A percentile compares a stretch with the other conserved stretches of the same genome.
These are phyloP conservation scores for Colletotrichum zoysiae DNA, from an alignment of 2,329 filamentous ascomycete genomes.

Conservation along the genomic window DNA sequence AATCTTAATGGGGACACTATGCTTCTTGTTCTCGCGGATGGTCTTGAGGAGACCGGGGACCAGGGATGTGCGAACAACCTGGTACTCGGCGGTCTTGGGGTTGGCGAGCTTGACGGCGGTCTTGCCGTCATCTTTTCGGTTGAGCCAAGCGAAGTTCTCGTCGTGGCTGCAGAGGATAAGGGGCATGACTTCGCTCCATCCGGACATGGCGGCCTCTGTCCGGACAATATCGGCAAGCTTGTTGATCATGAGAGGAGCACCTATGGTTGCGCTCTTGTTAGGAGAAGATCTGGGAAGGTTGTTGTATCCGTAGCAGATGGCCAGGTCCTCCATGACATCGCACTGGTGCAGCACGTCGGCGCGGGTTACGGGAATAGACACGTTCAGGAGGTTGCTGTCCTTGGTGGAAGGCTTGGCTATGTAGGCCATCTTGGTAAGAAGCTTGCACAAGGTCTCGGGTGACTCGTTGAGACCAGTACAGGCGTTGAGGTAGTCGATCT, in stretches of 20 bases:
- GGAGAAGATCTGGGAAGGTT: slow-evolving; percentile 89
- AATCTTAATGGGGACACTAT: slow-evolving; percentile 89
- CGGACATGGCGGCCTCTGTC: slow-evolving; percentile 89
- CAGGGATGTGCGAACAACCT: slow-evolving; percentile 89
- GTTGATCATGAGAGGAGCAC: slow-evolving; percentile 89
- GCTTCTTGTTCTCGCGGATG: slow-evolving; percentile 91
- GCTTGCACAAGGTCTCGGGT: slow-evolving; percentile 79
- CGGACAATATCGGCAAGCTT: slow-evolving; percentile 94
- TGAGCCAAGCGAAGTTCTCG: slow-evolving; percentile 97
- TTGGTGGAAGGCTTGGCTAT: slow-evolving; percentile 80
- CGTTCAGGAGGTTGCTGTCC: slow-evolving; percentile 79
- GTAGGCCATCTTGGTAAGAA: slow-evolving; percentile 91
- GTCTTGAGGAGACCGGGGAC: slow-evolving; percentile 93
- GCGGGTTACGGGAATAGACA: slow-evolving; percentile 87
- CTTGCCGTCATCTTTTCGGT: slow-evolving; percentile 87
- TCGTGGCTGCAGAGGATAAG: slow-evolving; percentile 97
- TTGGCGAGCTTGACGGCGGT: slow-evolving; percentile 89
- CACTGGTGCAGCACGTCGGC: slow-evolving; percentile 97
- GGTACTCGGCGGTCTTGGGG: slow-evolving; percentile 93
- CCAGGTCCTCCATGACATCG: slow-evolving; percentile 98
- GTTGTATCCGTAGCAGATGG: slow-evolving; percentile 98
- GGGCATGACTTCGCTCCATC: slow-evolving; percentile 96
- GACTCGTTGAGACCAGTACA: slow-evolving; percentile 87
- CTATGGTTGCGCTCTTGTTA: slow-evolving; percentile 87
- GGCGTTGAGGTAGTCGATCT: slow-evolving; percentile 93